Base-by-base conservation (phyloP, 352 stramenopile genomes). In the Phytopythium kandeliae region DNA sequence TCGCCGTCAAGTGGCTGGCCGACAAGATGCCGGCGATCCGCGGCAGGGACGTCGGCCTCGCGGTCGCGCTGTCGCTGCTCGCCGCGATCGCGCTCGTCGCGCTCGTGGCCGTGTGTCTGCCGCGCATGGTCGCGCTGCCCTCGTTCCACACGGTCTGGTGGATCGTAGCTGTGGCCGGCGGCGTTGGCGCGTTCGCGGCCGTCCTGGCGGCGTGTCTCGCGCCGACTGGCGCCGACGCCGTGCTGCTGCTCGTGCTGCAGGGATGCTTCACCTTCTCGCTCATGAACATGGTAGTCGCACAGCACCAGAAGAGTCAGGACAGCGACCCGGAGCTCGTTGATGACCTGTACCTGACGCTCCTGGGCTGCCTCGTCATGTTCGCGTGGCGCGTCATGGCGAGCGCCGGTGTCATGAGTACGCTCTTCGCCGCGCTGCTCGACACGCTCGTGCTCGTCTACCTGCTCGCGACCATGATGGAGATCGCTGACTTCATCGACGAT, bases 401-500 rank as follows among this genome's bases (percentile, higher is more conserved):
- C 50, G 68, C 74, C 38, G 75, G 82, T 33, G 60, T 85, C 3
- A 48, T 85, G 31, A 65, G 81, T 25, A 86, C 69, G 17, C 65
- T 69, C 19, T 37, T 86, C 31, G 71, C 78, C 59, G 55, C 75
- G n/a, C 53, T 67, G 35, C 57, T 85, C 43, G 77, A 88, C 53
- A 74, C 78, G 3, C 48, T 84, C 35, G 73, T 69, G 0, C 38
- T 88, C 35, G 65, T 76, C 31, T 77, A 80, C 31, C 45, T 88
- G 41, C 62, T 77, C 10, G 51, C 70, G n/a, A 74, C 79, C n/a
- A 71, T 88, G 65, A 81, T 85, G 67, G 74, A 81, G 26, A 65
- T 79, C 13, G 60, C 69, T 1, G 74, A 85, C 51, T 74, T 84
- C 35, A 51, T 88, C 2, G 63, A 75, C 26, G 61, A 85, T 38